These are phyloP conservation scores for Leptodermis oblonga DNA, from an alignment of 257 asterid species.

Conservation along the genomic window DNA sequence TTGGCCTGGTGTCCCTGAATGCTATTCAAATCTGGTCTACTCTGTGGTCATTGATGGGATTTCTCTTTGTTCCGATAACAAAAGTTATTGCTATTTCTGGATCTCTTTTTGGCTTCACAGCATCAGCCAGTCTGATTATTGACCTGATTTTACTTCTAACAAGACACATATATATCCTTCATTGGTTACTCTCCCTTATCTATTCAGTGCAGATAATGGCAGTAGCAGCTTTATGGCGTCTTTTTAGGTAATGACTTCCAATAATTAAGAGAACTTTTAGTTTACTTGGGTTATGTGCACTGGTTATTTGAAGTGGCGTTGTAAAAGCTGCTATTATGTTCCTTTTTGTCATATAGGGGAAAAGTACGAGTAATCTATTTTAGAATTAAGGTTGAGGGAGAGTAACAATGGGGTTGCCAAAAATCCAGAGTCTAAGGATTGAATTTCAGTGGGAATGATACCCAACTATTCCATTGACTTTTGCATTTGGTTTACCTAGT, in stretches of 20 bases:
- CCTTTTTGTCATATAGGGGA: neutral
- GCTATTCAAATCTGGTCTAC: slow-evolving; percentile 94
- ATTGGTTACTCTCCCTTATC: slow-evolving; percentile 59
- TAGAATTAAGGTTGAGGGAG: neutral
- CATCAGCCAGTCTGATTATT: slow-evolving; percentile 61
- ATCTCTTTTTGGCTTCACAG: slow-evolving; percentile 69
- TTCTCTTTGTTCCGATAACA: slow-evolving; percentile 42
- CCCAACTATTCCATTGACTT: neutral
- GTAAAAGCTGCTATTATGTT: neutral
- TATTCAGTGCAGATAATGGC: slow-evolving; percentile 82
- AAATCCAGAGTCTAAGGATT: neutral
- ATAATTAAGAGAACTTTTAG: neutral
- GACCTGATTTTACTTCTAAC: slow-evolving; percentile 73
- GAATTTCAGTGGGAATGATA: neutral
- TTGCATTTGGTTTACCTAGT: neutral
- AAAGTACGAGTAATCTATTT: neutral
- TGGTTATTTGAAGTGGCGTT: neutral
- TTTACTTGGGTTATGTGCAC: neutral
- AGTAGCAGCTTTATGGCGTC: slow-evolving; percentile 91
- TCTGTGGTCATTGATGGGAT: slow-evolving; percentile 62
- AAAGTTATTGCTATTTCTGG: slow-evolving; percentile 71
- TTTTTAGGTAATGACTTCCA: slow-evolving; percentile 62
- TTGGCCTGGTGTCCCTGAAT: slow-evolving; percentile 82
- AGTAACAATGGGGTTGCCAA: neutral
- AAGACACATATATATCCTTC: slow-evolving; percentile 67